A percentile compares a stretch with the other conserved stretches of the same genome.
Conservation (phyloP, 1,284 basidiomycete genomes). For the Pisolithus thermaeus region DNA sequence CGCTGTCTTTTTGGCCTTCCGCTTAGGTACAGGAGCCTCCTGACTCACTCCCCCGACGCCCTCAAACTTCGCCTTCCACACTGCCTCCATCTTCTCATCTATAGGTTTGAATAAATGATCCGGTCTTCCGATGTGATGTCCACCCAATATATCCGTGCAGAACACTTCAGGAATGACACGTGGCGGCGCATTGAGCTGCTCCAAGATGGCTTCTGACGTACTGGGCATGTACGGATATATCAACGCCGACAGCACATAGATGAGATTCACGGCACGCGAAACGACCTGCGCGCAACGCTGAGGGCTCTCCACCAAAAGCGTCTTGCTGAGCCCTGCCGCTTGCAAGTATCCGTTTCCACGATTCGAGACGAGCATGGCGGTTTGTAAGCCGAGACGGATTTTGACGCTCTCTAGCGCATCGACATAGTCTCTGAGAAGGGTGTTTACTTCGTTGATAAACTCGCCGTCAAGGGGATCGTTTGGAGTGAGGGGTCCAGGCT, state of each 20-base stretch:
- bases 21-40: constrained; percentile 45
- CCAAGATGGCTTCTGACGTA: constrained; percentile 77
- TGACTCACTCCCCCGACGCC: constrained; percentile 44
- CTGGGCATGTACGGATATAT: constrained; percentile 97
- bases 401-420: constrained; percentile 91
- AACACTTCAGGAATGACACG: constrained; percentile 67
- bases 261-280: constrained; percentile 87
- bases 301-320: constrained; percentile 78
- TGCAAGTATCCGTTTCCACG: constrained; percentile 96
- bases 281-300: constrained; percentile 87
- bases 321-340: constrained; percentile 87
- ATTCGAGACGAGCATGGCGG: constrained; percentile 85
- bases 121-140: constrained; percentile 83
- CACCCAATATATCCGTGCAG: constrained; percentile 79
- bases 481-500: constrained; percentile 59
- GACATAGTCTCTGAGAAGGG: constrained; percentile 75
- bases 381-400: constrained; percentile 81
- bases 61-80: constrained; percentile 80
- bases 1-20: constrained; percentile 43
- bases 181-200: constrained; percentile 87
- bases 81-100: constrained; percentile 84
- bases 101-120: constrained; percentile 93
- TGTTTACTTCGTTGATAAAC: constrained; percentile 82
- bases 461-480: constrained; percentile 68
- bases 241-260: constrained; percentile 84